Evolutionary conservation across 1,284 basidiomycete species (phyloP), one percentile per base, ranked within the genome.

Genomic region (Tremellales sp.): DNA sequence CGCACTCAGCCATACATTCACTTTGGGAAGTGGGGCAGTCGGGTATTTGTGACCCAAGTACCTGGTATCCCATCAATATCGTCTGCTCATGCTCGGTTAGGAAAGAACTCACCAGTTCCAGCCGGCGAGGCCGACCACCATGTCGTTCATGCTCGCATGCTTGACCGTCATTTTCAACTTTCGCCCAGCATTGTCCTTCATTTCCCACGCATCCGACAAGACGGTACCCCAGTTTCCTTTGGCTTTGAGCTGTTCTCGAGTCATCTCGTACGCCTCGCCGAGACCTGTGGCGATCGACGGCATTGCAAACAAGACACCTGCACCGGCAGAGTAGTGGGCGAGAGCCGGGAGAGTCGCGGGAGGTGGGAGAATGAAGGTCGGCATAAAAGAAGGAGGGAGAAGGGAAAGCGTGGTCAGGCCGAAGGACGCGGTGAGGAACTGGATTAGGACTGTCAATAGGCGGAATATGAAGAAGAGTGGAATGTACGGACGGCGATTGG

Each of bases 141-240:
- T 34, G 43, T 66, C 63, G 40, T 67, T 69, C 54, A 69, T 44
- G 32, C 49, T 54, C 14, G 66, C 62, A 53, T 69, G 66, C n/a
- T 50, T 62, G 13, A 67, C 43, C 4, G 63, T 66, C 43, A 53
- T 61, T 53, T 64, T 63, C 36, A 67, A 47, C 48, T 67, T 69
- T 39, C 48, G 50, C 9, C 63, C 63, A 0, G 50, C 53, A 8
- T 53, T 47, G 43, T 65, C 62, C 33, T 50, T 53, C 56, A 51
- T 56, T 31, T 59, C 57, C 44, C 47, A 58, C 7, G 53, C 55
- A 4, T 58, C 53, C 27, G 58, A 53, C 3, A 52, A 39, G 21
- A 60, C 56, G 27, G 54, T 51, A 3, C 32, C 26, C 48, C 54
- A 50, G 7, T 40, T 37, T 12, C 58, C 64, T 49, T 65, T 67